Conservation (phyloP, 345 rosid species). For the Brassica rapa region DNA sequence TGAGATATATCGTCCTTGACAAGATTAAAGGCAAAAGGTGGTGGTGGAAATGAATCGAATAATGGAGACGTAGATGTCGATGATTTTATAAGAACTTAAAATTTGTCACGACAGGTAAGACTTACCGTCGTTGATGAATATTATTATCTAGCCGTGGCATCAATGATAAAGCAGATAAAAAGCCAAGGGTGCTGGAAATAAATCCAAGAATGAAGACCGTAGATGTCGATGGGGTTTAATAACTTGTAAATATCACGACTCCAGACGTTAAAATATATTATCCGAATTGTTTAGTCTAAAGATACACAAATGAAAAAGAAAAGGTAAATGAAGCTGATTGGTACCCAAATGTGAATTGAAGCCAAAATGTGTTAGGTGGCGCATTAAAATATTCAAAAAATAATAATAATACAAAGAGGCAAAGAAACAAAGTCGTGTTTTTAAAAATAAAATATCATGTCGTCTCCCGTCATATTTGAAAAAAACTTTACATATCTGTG, state of each 20-base stretch:
- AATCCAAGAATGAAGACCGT: constrained; percentile 32
- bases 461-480: constrained; percentile 43
- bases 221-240: constrained; percentile 17
- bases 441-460: not conserved
- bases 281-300: constrained; percentile 28
- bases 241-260: constrained; percentile 35
- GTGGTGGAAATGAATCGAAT: constrained; percentile 22
- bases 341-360: constrained; percentile 35
- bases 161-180: constrained; percentile 13
- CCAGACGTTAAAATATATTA: constrained; percentile 17
- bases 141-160: not conserved
- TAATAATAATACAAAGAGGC: not conserved
- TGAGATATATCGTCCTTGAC: not conserved
- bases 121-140: not conserved
- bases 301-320: constrained; percentile 24
- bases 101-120: constrained; percentile 23
- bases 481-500: not conserved
- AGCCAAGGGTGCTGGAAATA: constrained; percentile 27
- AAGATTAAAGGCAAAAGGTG: constrained; percentile 19
- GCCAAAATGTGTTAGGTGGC: constrained; percentile 40
- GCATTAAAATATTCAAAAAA: constrained; percentile 1
- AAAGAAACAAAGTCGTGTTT: constrained; percentile 33
- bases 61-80: constrained; percentile 26
- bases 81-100: constrained; percentile 17
- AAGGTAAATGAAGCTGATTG: constrained; percentile 27